Evolutionary conservation across 805 yeast genomes (phyloP).

Genomic region (Hanseniaspora valbyensis): DNA sequence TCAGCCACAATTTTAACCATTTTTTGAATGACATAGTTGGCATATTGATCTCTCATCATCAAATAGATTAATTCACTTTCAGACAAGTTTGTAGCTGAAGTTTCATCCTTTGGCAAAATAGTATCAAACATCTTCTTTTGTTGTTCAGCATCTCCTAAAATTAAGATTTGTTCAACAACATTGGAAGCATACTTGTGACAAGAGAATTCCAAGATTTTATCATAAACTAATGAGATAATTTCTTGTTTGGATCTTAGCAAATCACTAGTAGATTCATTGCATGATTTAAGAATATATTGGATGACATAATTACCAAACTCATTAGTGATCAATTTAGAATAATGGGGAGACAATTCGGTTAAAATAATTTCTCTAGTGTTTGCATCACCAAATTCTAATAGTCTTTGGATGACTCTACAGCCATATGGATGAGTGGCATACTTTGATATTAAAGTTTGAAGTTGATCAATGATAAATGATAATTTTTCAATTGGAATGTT

Average conservation of each 20-base stretch:
- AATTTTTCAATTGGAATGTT: conserved; percentile 60
- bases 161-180: conserved; percentile 89
- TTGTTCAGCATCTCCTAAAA: conserved; percentile 56
- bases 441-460: conserved; percentile 63
- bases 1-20: conserved; percentile 65
- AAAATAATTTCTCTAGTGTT: conserved; percentile 59
- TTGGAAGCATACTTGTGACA: conserved; percentile 95
- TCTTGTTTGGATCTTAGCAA: conserved; percentile 26
- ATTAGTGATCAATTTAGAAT: conserved; percentile 74
- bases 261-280: conserved; percentile 38
- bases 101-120: conserved; percentile 46
- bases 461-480: conserved; percentile 60
- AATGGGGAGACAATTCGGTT: conserved; percentile 57
- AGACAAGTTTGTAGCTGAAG: conserved; percentile 37
- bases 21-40: conserved; percentile 93
- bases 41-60: conserved; percentile 97
- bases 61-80: conserved; percentile 65
- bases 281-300: conserved; percentile 85
- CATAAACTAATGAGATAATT: conserved; percentile 58
- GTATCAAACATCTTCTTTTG: conserved; percentile 52
- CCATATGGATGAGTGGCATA: conserved; percentile 94
- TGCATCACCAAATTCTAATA: conserved; percentile 63
- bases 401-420: conserved; percentile 89
- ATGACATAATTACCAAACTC: conserved; percentile 97
- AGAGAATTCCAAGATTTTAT: conserved; percentile 69